Percentiles rank a stretch among this genome's conserved stretches.
phyloP scores from a whole-genome alignment of 2,329 filamentous ascomycete genomes.

The Fusarium verrucosum region DNA sequence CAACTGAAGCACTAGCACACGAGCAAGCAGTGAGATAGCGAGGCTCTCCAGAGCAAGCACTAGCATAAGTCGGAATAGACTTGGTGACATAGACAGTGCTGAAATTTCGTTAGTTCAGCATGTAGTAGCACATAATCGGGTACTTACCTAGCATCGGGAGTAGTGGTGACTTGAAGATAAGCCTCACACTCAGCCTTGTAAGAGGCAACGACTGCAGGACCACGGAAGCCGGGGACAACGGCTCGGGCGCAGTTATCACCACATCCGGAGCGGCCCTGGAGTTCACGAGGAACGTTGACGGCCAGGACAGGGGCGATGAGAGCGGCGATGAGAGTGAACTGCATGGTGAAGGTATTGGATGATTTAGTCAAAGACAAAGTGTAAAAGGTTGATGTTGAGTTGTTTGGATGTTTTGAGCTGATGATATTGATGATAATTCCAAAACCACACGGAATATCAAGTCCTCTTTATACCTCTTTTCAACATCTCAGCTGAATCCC shows the following conservation, averaged over 20 bases:
- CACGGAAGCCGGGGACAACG: constrained; percentile 28
- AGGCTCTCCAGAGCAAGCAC: constrained; percentile 32
- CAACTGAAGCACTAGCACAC: constrained; percentile 23
- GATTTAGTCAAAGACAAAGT: neutral
- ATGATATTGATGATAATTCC: neutral
- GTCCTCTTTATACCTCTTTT: constrained; percentile 12
- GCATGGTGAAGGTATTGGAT: constrained; percentile 11
- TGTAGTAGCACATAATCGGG: accelerated
- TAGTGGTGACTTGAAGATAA: constrained; percentile 31
- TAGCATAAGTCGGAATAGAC: constrained; percentile 36
- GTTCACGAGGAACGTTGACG: constrained; percentile 25
- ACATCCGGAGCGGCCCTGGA: constrained; percentile 24
- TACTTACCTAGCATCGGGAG: constrained; percentile 27
- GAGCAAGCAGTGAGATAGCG: constrained; percentile 38
- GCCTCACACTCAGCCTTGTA: constrained; percentile 33
- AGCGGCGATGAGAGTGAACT: constrained; percentile 34
- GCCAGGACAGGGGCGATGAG: constrained; percentile 23
- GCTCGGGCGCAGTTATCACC: constrained; percentile 36
- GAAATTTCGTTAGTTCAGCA: neutral
- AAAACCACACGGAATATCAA: neutral
- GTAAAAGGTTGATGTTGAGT: neutral
- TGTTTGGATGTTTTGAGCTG: neutral
- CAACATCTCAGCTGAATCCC: neutral
- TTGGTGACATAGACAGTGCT: constrained; percentile 36
- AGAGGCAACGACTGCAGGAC: constrained; percentile 11